A percentile compares a stretch with the other conserved stretches of the same genome.
Conservation (phyloP, 768 basidiomycete species). For the Tulasnella calospora region DNA sequence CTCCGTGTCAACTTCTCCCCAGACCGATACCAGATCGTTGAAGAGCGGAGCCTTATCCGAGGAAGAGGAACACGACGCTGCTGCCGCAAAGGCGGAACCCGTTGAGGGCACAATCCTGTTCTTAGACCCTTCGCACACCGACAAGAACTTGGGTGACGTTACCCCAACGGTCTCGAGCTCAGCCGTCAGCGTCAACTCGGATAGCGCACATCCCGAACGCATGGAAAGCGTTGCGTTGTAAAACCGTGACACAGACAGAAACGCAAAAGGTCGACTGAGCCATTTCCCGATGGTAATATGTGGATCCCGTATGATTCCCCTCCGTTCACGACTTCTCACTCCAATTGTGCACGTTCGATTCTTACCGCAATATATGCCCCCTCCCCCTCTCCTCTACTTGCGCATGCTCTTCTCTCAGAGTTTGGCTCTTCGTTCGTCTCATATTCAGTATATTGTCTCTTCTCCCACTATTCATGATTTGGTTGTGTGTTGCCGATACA, state of each 20-base stretch:
- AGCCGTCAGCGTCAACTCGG: not conserved
- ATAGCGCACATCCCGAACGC: not conserved
- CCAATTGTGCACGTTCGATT: not conserved
- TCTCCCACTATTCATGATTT: not conserved
- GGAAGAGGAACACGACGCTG: not conserved
- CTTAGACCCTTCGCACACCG: not conserved
- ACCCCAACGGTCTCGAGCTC: not conserved
- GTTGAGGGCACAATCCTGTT: not conserved
- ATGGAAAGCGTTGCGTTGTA: not conserved
- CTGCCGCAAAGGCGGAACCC: not conserved
- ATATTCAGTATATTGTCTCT: not conserved
- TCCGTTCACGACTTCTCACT: not conserved
- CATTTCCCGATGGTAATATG: not conserved
- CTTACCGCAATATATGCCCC: not conserved
- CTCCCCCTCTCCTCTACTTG: not conserved
- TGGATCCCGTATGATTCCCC: not conserved
- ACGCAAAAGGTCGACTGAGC: not conserved
- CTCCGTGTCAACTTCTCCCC: not conserved
- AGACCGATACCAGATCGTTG: slow-evolving; percentile 1
- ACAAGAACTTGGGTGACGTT: not conserved
- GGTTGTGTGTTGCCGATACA: not conserved
- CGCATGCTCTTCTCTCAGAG: not conserved
- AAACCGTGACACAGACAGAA: not conserved
- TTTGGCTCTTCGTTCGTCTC: not conserved
- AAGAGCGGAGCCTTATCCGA: not conserved